Base-by-base conservation (phyloP, 2,329 filamentous ascomycete species). In the Arthroderma uncinatum region DNA sequence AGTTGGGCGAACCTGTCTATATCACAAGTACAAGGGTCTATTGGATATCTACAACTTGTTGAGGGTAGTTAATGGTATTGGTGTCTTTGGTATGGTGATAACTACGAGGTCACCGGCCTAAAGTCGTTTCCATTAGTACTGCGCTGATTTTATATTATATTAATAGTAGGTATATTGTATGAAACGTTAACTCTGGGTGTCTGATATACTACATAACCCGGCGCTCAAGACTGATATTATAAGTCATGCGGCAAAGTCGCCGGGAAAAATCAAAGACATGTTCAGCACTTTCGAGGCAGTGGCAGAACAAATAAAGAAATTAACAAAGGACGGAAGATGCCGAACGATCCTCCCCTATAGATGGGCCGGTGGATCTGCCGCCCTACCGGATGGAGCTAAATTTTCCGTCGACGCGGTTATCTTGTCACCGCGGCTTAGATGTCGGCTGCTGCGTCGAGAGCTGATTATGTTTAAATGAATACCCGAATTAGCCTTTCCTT, bases 381-480 rank as follows among this genome's bases (percentile, higher is more conserved):
- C 33, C 21, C 40, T 58, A 40, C 40, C 33, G 12, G 50, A 19
- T 6, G 52, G 56, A 39, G 40, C 23, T 50, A 58, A n/a, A 6
- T 44, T 47, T 30, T 54, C 40, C 52, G 52, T 36, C 12, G 52
- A 55, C 21, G 52, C 53, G 3, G 52, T 50, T n/a, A 40, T 23
- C 6, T 50, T 23, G n/a, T 19, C 8, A 3, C 4, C 28, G 28
- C 16, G 39, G 9, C 25, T n/a, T 19, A 34, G 16, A 28, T 57
- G 48, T 28, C 40, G 30, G 48, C 16, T 44, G 21, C n/a, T 30
- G 14, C 12, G 9, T 39, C 21, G 33, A 12, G 52, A 21, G 6
- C 30, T 25, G 23, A 54, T 50, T 8, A 33, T 14, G 1, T 50
- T 58, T 14, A 58, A 34, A 2, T 36, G 30, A 33, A 57, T 57